These are phyloP conservation scores for Endotrypanum monterogeii DNA, from an alignment of 208 protist genomes.

Conservation along the genomic window DNA sequence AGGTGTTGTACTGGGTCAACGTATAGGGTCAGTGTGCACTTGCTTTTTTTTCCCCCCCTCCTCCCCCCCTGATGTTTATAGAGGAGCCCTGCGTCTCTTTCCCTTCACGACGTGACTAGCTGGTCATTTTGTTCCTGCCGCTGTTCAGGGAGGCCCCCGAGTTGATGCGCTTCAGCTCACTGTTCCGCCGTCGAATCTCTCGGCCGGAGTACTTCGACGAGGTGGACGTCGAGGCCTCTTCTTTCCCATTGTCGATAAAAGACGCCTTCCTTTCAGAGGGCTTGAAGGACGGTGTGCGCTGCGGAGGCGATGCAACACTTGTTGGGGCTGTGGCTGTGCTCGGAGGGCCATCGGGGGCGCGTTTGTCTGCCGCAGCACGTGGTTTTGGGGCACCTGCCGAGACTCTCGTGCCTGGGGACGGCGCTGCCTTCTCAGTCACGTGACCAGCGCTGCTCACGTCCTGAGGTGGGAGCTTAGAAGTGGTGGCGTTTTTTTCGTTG, in stretches of 20 bases:
- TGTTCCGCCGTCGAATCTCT: constrained; percentile 40
- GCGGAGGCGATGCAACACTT: not conserved
- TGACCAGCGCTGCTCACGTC: constrained; percentile 4
- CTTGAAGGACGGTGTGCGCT: not conserved
- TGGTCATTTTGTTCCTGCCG: not conserved
- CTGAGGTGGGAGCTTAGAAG: constrained; percentile 12
- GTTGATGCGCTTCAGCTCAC: constrained; percentile 35
- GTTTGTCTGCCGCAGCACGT: not conserved
- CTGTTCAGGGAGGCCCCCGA: not conserved
- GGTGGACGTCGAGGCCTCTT: not conserved
- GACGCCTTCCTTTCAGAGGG: not conserved
- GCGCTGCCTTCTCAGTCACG: constrained; percentile 5
- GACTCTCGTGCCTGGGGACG: not conserved
- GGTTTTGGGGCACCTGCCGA: not conserved
- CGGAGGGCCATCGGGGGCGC: not conserved
- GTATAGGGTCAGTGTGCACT: too few relatives aligned
- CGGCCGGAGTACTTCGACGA: constrained; percentile 26
- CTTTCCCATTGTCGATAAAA: not conserved
- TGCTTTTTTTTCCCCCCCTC: too few relatives aligned
- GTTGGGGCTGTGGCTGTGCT: not conserved
- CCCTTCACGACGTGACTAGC: not conserved
- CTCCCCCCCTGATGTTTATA: too few relatives aligned
- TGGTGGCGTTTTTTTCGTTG: not conserved
- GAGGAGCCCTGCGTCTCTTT: not conserved
- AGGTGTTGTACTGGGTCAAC: too few relatives aligned